A percentile compares a stretch with the other conserved stretches of the same genome.
Conservation (phyloP, 768 basidiomycete genomes). For the Pluteus cervinus region DNA sequence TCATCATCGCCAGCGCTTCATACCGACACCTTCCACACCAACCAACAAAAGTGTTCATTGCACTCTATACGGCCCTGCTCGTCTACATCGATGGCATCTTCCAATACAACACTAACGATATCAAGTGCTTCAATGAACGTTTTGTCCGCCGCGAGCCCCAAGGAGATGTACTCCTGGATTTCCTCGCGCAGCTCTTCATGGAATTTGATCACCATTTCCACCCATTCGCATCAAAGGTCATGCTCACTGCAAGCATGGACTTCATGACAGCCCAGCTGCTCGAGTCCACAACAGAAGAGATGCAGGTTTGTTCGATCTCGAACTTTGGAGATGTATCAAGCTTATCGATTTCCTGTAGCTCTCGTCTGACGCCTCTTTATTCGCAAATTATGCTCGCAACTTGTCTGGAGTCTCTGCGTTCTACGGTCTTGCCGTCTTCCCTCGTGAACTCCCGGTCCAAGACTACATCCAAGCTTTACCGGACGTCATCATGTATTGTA, state of each 20-base stretch:
- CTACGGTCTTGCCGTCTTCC: slow-evolving; percentile 3
- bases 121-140: slow-evolving; percentile 26
- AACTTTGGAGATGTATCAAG: too few relatives aligned
- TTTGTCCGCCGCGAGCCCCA: slow-evolving; percentile 23
- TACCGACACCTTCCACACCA: slow-evolving; percentile 22
- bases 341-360: not conserved
- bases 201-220: slow-evolving; percentile 21
- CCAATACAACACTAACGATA: slow-evolving; percentile 14
- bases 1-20: slow-evolving; percentile 18
- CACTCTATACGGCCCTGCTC: slow-evolving; percentile 32
- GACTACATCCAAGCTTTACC: slow-evolving; percentile 3
- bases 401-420: slow-evolving; percentile 2
- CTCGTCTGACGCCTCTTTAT: not conserved
- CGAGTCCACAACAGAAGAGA: slow-evolving; percentile 11
- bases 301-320: not conserved
- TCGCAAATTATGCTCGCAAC: slow-evolving; percentile 2
- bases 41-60: slow-evolving; percentile 26
- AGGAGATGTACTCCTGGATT: slow-evolving; percentile 22
- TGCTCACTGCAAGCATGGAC: slow-evolving; percentile 29
- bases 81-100: slow-evolving; percentile 31
- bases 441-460: slow-evolving; percentile 8
- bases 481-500: slow-evolving; percentile 4
- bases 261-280: slow-evolving; percentile 22
- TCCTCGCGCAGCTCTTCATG: slow-evolving; percentile 24
- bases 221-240: slow-evolving; percentile 24